These are phyloP conservation scores for Hypseocharis bilobata DNA, from an alignment of 441 rosid genomes.

Conservation along the genomic window DNA sequence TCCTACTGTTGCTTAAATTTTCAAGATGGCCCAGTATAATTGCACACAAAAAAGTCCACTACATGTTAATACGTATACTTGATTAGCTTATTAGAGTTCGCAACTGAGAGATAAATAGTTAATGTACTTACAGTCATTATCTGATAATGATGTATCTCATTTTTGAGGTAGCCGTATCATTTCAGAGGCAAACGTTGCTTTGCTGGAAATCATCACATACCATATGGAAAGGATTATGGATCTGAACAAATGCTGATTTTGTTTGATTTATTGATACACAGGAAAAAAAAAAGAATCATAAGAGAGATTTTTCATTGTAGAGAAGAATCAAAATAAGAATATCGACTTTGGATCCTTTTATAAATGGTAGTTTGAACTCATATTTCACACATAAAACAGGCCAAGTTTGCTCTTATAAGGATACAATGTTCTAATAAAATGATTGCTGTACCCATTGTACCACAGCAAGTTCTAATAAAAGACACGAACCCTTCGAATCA, in stretches of 20 bases:
- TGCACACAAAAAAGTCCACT: background rate
- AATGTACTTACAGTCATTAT: background rate
- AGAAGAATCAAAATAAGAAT: background rate
- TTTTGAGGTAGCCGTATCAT: background rate
- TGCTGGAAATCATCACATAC: background rate
- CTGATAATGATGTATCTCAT: slow-evolving; percentile 6
- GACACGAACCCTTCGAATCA: too few relatives aligned
- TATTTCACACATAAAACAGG: too few relatives aligned
- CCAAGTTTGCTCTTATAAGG: too few relatives aligned
- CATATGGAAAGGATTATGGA: background rate
- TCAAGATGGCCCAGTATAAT: background rate
- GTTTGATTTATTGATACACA: background rate
- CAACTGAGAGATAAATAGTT: background rate
- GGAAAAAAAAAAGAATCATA: background rate
- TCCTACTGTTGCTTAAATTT: background rate
- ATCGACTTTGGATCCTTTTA: too few relatives aligned
- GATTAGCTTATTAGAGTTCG: background rate
- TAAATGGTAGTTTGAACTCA: too few relatives aligned
- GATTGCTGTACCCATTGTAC: too few relatives aligned
- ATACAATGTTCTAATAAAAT: too few relatives aligned
- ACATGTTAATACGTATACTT: background rate
- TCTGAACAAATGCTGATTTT: background rate
- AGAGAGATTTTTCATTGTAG: too few relatives aligned
- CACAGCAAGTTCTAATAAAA: too few relatives aligned
- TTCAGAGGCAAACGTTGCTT: slow-evolving; percentile 6